phyloP scores from a whole-genome alignment of 2,329 filamentous ascomycete species.

The Pseudogymnoascus sp. region DNA sequence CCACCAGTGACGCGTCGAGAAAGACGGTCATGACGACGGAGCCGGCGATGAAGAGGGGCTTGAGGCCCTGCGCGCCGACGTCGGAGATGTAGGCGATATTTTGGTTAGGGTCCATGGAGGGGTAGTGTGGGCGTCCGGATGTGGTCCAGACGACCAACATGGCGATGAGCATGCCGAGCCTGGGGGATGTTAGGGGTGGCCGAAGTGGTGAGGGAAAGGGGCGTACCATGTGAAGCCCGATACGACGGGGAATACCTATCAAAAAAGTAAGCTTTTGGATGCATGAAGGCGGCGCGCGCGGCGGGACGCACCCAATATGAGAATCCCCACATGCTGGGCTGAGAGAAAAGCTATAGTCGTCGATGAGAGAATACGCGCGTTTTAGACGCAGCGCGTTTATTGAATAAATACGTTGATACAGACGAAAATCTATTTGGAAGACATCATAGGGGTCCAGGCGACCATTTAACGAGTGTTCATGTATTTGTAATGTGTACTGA shows the following conservation, averaged over 20 bases:
- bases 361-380: not conserved
- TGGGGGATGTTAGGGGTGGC: conserved; percentile 13
- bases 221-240: conserved; percentile 45
- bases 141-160: conserved; percentile 65
- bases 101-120: conserved; percentile 52
- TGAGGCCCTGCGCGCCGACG: conserved; percentile 53
- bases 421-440: not conserved
- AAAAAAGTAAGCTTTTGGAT: conserved; percentile 10
- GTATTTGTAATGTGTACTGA: not conserved
- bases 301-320: conserved; percentile 38
- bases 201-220: conserved; percentile 16
- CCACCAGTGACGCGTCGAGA: conserved; percentile 71
- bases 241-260: conserved; percentile 58
- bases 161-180: conserved; percentile 61
- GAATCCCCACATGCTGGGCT: conserved; percentile 26
- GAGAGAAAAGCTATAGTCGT: not conserved
- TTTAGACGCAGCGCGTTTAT: not conserved
- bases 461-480: conserved; percentile 3
- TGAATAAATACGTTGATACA: not conserved
- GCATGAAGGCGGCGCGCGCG: not conserved
- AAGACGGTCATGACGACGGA: conserved; percentile 65
- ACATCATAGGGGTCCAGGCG: not conserved
- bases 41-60: conserved; percentile 72
- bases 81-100: conserved; percentile 67
- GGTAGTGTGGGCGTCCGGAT: conserved; percentile 46